Conservation (phyloP, 176 grass and related monocot genomes). For the Oryza rufipogon region DNA sequence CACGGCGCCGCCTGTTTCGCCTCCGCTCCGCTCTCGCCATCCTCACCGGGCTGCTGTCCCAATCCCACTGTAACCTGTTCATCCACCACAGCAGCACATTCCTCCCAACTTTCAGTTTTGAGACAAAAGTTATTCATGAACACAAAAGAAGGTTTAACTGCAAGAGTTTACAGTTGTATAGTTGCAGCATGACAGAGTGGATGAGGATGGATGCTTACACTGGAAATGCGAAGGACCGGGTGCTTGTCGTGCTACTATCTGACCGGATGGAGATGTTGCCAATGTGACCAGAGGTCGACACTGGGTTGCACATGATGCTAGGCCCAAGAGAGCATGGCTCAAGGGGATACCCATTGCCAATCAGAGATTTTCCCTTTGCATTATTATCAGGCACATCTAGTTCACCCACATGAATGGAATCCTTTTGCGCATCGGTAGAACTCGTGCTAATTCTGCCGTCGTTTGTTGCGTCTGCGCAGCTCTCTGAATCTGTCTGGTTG, state of each 20-base stretch:
- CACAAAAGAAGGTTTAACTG: background rate
- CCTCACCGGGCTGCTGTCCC: slow-evolving; percentile 84
- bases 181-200: background rate
- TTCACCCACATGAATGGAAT: background rate
- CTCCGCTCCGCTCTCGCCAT: slow-evolving; percentile 80
- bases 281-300: slow-evolving; percentile 57
- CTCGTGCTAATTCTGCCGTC: background rate
- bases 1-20: slow-evolving; percentile 23
- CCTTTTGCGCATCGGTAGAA: background rate
- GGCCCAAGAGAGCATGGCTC: slow-evolving; percentile 35
- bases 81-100: background rate
- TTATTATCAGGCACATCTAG: slow-evolving; percentile 23
- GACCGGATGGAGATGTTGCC: slow-evolving; percentile 77
- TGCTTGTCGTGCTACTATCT: slow-evolving; percentile 84
- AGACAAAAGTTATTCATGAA: background rate
- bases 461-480: background rate
- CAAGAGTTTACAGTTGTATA: too few species aligned
- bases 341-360: slow-evolving; percentile 10
- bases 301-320: slow-evolving; percentile 52
- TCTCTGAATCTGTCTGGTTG: slow-evolving; percentile 18
- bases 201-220: slow-evolving; percentile 54
- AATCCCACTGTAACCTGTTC: slow-evolving; percentile 77
- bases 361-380: background rate
- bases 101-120: background rate
- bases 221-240: slow-evolving; percentile 89